These are phyloP conservation scores for Pyrenophora tritici-repentis DNA, from an alignment of 2,329 filamentous ascomycete genomes.

Conservation along the genomic window DNA sequence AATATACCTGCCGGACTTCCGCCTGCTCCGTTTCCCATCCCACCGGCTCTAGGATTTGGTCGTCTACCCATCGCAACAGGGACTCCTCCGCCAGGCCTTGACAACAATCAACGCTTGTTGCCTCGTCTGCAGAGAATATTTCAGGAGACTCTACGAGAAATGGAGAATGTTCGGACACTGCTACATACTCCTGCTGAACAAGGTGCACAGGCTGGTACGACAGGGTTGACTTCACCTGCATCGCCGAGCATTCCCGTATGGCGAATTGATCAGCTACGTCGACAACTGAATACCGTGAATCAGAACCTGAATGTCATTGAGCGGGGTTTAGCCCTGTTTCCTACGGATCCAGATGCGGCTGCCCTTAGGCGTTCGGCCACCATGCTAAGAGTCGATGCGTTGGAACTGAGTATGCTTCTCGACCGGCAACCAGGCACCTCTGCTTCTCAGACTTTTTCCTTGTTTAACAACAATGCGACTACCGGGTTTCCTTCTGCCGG, in stretches of 20 bases:
- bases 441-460: background rate
- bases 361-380: conserved; percentile 35
- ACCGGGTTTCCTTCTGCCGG: background rate
- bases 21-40: conserved; percentile 28
- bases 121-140: conserved; percentile 29
- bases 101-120: conserved; percentile 25
- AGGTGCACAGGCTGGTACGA: conserved; percentile 1
- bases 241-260: conserved; percentile 26
- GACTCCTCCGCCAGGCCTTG: conserved; percentile 14
- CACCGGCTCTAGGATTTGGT: conserved; percentile 26
- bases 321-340: conserved; percentile 31
- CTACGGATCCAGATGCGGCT: conserved; percentile 36
- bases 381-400: conserved; percentile 33
- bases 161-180: conserved; percentile 38
- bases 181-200: conserved; percentile 17
- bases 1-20: conserved; percentile 31
- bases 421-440: conserved; percentile 19
- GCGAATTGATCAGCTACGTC: conserved; percentile 36
- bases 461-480: background rate
- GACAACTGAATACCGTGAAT: conserved; percentile 30
- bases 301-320: conserved; percentile 37
- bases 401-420: conserved; percentile 28
- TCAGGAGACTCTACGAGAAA: conserved; percentile 36
- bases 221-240: background rate
- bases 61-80: conserved; percentile 22